Evolutionary conservation across 345 rosid species (phyloP), one percentile per base, ranked within the genome.

Genomic region (Populus deltoides): DNA sequence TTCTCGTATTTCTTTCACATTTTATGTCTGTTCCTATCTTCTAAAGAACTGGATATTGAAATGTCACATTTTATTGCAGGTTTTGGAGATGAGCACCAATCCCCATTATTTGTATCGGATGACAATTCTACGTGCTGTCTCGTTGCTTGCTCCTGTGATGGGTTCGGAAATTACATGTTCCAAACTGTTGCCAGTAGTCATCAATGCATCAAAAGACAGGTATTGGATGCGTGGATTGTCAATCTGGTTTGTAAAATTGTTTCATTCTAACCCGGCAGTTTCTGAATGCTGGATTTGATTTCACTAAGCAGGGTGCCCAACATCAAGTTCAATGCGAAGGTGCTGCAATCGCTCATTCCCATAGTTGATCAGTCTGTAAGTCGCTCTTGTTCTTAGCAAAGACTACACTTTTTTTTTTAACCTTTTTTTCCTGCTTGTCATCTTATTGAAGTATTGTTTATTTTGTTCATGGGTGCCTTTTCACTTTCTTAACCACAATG

Each of bases 81-180:
- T 92, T 53, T 78, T 93, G 78, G 99, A 95, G 76, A 91, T 92
- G 97, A 74, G 81, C 43, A 91, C 47, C 80, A 89, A 92, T 81
- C 86, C 96, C 6, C 97, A 93, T 75, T 95, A 95, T 85, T 83
- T 95, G 76, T 92, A 95, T 79, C 93, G 98, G 62, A 93, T 95
- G 97, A 95, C 98, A 66, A 86, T 93, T 82, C 83, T 95, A 55
- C 92, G 80, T 24, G 90, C 97, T 49, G 43, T 90, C 72, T 90
- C 98, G 71, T 93, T 95, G 41, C 92, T 95, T 78, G 99, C 97
- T 57, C 94, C 99, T 69, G 97, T 95, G 16, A 87, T 92, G 94
- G 97, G 97, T 55, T 80, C 94, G 16, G 99, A 95, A 79, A 95
- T 93, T 79, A 91, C 98, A 2, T 89, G 93, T 77, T 87, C 98